Base-by-base conservation (phyloP, 2,329 filamentous ascomycete species). In the Trichoderma sp. region DNA sequence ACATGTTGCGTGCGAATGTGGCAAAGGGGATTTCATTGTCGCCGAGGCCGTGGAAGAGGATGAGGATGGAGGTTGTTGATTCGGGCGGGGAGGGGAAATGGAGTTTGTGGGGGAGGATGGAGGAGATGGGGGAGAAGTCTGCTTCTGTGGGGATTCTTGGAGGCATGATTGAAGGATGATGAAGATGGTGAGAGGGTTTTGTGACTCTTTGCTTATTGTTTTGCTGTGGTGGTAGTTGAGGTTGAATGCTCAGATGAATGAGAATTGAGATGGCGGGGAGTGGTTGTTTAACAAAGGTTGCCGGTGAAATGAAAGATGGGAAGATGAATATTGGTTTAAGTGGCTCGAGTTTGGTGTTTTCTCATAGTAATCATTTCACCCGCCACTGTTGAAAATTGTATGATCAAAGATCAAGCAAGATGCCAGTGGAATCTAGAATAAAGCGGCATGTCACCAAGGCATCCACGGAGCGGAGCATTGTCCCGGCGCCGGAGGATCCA, bases 41-140 rank as follows among this genome's bases (percentile, higher is more conserved):
- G 77, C 95, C 95, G 14, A 97, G 89, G 78, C 95, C 95, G 83
- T 97, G 95, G 75, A 97, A 91, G 69, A 97, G 89, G 81, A 97
- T 85, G 77, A 97, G 90, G 79, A 97, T 88, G 79, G 95, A 93
- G 60, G 91, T 93, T 11, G 93, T 90, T 14, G 89, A 89, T 76
- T 93, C 90, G 50, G 89, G 85, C 27, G 89, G 87, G 33, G 85
- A 82, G 59, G 88, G 88, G 81, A 86, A 88, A 78, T 88, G 85
- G 63, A 89, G 82, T 68, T 86, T 84, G 75, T 87, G 80, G 14
- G 84, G 84, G 71, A 89, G 83, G 62, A 81, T 81, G 53, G 85
- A 80, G 27, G 82, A 78, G 53, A 89, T 84, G 35, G 85, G 79
- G 50, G 83, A 77, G 78, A 91, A 90, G 81, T 91, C 89, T 18